Percentiles rank a stretch among this genome's conserved stretches.
Evolutionary conservation across 2,329 filamentous ascomycete genomes (phyloP).

Genomic region (Trichoderma hamatum): DNA sequence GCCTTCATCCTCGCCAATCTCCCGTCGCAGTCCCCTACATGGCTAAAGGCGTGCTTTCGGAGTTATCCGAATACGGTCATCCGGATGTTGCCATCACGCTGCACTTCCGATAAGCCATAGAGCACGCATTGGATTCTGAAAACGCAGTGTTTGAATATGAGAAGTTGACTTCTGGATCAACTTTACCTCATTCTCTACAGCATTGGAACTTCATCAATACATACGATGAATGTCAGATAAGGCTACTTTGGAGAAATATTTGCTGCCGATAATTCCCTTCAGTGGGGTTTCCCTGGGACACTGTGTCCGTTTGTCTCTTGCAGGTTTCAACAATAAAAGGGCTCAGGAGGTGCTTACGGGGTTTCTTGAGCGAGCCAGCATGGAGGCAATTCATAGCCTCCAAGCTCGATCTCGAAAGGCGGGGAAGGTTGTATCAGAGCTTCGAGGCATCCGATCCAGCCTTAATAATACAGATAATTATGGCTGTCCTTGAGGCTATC

Average conservation of each 20-base stretch:
- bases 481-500: conserved; percentile 12
- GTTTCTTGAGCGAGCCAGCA: conserved; percentile 60
- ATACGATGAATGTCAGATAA: conserved; percentile 56
- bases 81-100: conserved; percentile 67
- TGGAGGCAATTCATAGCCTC: conserved; percentile 57
- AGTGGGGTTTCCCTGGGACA: conserved; percentile 64
- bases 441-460: conserved; percentile 28
- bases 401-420: conserved; percentile 56
- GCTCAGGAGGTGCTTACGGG: conserved; percentile 54
- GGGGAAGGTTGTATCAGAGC: conserved; percentile 57
- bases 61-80: conserved; percentile 68
- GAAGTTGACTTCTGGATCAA: conserved; percentile 47
- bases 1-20: conserved; percentile 55
- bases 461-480: conserved; percentile 15
- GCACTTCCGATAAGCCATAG: conserved; percentile 54
- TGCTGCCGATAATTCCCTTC: conserved; percentile 51
- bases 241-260: conserved; percentile 60
- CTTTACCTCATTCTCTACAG: conserved; percentile 50
- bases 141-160: conserved; percentile 62
- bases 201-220: conserved; percentile 62
- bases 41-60: conserved; percentile 56
- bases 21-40: conserved; percentile 60
- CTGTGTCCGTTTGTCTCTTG: conserved; percentile 50
- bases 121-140: conserved; percentile 54
- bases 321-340: conserved; percentile 30